Percentiles rank a stretch among this genome's conserved stretches.
These are phyloP conservation scores for Clonostachys rosea DNA, from an alignment of 2,329 filamentous ascomycete species.

Conservation along the genomic window DNA sequence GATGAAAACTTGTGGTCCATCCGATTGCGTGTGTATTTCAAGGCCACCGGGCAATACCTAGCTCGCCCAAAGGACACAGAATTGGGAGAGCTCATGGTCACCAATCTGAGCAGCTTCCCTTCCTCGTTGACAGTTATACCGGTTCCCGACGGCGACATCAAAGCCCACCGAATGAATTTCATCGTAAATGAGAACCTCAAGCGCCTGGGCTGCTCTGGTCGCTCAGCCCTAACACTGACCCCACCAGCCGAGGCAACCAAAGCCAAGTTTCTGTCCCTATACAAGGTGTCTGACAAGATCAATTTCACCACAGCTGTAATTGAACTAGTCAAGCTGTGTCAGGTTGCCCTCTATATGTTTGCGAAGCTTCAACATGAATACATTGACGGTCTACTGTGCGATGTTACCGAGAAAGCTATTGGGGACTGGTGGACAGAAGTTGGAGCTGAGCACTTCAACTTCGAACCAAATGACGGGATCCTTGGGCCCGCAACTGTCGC, in stretches of 20 bases:
- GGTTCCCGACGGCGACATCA: conserved; percentile 81
- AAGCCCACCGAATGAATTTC: conserved; percentile 75
- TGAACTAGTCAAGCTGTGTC: conserved; percentile 87
- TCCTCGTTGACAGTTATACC: conserved; percentile 89
- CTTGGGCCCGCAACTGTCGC: conserved; percentile 89
- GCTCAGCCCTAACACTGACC: conserved; percentile 77
- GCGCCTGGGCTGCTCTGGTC: conserved; percentile 83
- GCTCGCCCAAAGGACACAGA: conserved; percentile 77
- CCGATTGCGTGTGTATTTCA: conserved; percentile 77
- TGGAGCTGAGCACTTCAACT: conserved; percentile 85
- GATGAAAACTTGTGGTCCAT: conserved; percentile 79
- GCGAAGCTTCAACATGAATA: conserved; percentile 84
- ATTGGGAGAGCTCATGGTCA: conserved; percentile 85
- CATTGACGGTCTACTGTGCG: conserved; percentile 87
- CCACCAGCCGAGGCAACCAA: conserved; percentile 76
- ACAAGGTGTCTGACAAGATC: conserved; percentile 80
- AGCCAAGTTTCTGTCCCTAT: conserved; percentile 88
- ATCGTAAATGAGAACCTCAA: conserved; percentile 95
- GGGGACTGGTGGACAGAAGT: conserved; percentile 96
- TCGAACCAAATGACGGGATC: conserved; percentile 89
- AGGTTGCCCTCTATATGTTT: conserved; percentile 83
- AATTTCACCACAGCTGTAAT: conserved; percentile 73
- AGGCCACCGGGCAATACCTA: conserved; percentile 79
- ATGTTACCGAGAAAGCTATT: conserved; percentile 85
- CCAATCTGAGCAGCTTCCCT: conserved; percentile 87